Evolutionary conservation across 1,284 basidiomycete genomes (phyloP).

Genomic region (Ustilago nuda): DNA sequence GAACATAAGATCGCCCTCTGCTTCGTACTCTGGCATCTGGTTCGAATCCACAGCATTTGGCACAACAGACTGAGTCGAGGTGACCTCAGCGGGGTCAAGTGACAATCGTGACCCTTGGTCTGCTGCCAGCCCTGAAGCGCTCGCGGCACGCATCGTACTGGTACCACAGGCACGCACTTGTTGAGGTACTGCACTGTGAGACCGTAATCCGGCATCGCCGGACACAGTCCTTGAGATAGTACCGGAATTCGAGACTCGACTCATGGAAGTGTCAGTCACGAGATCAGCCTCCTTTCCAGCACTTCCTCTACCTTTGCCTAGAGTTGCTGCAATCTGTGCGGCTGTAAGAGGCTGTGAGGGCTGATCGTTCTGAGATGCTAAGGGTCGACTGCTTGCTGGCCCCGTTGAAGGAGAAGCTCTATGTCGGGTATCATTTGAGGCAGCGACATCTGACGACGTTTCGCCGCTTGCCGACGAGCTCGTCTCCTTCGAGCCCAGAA

Average conservation of each 20-base stretch:
- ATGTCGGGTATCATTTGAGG: background rate
- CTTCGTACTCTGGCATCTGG: slow-evolving; percentile 31
- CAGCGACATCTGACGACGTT: slow-evolving; percentile 16
- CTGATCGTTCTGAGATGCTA: background rate
- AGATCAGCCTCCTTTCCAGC: background rate
- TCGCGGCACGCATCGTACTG: slow-evolving; percentile 8
- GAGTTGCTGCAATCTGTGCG: slow-evolving; percentile 17
- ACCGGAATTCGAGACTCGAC: slow-evolving; percentile 20
- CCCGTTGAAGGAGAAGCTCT: background rate
- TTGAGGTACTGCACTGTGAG: slow-evolving; percentile 15
- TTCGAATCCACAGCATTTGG: slow-evolving; percentile 2
- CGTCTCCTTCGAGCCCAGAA: slow-evolving; percentile 25
- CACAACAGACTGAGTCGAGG: background rate
- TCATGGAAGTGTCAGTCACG: background rate
- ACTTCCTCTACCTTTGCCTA: slow-evolving; percentile 24
- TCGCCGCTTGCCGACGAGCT: slow-evolving; percentile 15
- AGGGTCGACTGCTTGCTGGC: background rate
- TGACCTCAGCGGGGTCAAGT: slow-evolving; percentile 3
- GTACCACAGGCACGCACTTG: slow-evolving; percentile 33
- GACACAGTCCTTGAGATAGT: slow-evolving; percentile 11
- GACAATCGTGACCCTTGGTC: background rate
- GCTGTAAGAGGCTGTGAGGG: slow-evolving; percentile 12
- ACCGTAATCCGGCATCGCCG: slow-evolving; percentile 10
- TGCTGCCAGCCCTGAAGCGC: background rate
- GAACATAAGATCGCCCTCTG: slow-evolving; percentile 48